Evolutionary conservation across 495 filamentous ascomycete species (phyloP).

Genomic region (Filosporella fistucella): DNA sequence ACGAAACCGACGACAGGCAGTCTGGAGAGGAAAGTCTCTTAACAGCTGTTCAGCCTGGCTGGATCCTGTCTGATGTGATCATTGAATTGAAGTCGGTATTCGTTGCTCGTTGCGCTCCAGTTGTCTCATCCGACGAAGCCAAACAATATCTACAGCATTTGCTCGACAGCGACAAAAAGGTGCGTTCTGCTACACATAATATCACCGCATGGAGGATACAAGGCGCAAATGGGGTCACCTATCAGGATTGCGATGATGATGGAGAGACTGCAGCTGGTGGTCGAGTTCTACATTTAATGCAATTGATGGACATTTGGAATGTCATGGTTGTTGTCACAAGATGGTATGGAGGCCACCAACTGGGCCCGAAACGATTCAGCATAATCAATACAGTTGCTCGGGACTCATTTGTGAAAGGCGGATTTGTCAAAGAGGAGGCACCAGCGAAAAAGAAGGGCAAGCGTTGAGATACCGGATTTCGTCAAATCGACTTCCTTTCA

Average conservation of each 20-base stretch:
- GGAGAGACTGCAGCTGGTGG: conserved; percentile 93
- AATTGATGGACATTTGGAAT: conserved; percentile 92
- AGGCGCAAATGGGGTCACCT: conserved; percentile 43
- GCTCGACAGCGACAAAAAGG: conserved; percentile 73
- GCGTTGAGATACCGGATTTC: conserved; percentile 31
- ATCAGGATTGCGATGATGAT: conserved; percentile 93
- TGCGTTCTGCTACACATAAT: conserved; percentile 85
- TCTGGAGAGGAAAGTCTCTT: too few species aligned
- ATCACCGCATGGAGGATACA: conserved; percentile 62
- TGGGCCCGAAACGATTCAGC: conserved; percentile 86
- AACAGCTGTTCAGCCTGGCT: conserved; percentile 44
- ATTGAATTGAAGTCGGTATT: conserved; percentile 87
- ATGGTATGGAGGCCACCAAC: conserved; percentile 88
- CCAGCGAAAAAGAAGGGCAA: conserved; percentile 52
- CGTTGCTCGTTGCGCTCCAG: conserved; percentile 65
- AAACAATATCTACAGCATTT: conserved; percentile 65
- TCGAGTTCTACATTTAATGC: conserved; percentile 80
- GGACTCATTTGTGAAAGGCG: conserved; percentile 80
- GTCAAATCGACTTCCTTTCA: too few species aligned
- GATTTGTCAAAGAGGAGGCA: conserved; percentile 49
- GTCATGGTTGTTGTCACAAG: conserved; percentile 89
- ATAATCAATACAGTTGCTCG: conserved; percentile 82
- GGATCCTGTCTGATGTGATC: conserved; percentile 66
- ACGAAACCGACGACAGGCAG: neutral
- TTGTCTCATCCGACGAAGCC: conserved; percentile 64